Percentiles rank a stretch among this genome's conserved stretches.
Evolutionary conservation across 345 rosid genomes (phyloP).

Genomic region (Rhodamnia rubescens): DNA sequence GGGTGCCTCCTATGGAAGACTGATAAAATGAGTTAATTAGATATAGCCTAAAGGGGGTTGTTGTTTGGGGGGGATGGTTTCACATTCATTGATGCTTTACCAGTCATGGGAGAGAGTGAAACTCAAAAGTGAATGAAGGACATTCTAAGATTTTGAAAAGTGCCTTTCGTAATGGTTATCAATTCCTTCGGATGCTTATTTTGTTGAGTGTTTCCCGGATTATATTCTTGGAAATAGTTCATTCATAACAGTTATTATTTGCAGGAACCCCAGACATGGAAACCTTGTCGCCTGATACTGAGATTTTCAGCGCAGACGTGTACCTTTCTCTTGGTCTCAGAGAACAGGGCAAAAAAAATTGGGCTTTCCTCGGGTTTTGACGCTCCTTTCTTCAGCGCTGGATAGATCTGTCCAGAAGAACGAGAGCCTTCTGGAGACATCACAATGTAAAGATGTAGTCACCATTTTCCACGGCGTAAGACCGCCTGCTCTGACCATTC

Average conservation of each 20-base stretch:
- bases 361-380: conserved; percentile 35
- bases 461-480: conserved; percentile 60
- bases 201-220: background rate
- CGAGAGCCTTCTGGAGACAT: conserved; percentile 22
- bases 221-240: background rate
- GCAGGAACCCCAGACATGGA: conserved; percentile 36
- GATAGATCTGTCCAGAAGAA: conserved; percentile 44
- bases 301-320: conserved; percentile 22
- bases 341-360: conserved; percentile 24
- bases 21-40: background rate
- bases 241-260: conserved; percentile 7
- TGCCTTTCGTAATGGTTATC: background rate
- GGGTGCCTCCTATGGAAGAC: background rate
- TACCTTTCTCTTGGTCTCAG: conserved; percentile 51
- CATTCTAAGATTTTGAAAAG: background rate
- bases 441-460: conserved; percentile 13
- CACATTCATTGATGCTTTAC: background rate
- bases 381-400: conserved; percentile 50
- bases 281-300: conserved; percentile 11
- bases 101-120: background rate
- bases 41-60: background rate
- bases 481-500: conserved; percentile 52
- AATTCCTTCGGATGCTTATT: background rate
- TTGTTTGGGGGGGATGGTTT: no score
- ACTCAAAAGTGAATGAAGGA: background rate